phyloP scores from a whole-genome alignment of 768 basidiomycete genomes.

The Amanita pseudoporphyria region DNA sequence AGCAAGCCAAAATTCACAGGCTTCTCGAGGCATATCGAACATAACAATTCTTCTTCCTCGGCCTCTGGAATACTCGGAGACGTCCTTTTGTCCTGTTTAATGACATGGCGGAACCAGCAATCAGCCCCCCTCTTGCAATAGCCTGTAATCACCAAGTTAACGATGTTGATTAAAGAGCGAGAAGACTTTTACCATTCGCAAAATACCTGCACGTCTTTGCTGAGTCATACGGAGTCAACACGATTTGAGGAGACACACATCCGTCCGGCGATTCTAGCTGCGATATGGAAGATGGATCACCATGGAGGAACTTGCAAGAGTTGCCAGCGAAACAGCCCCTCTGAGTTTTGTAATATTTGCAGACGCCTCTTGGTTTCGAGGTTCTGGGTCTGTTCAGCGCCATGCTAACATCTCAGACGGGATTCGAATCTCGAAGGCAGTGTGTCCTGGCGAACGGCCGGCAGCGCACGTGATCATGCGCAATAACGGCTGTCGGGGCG shows the following conservation, averaged over 20 bases:
- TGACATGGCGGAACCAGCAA: slow-evolving; percentile 69
- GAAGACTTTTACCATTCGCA: slow-evolving; percentile 32
- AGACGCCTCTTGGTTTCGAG: slow-evolving; percentile 62
- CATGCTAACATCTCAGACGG: neutral
- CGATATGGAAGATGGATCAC: slow-evolving; percentile 22
- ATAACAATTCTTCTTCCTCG: slow-evolving; percentile 39
- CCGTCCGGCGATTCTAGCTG: slow-evolving; percentile 17
- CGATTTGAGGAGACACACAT: slow-evolving; percentile 12
- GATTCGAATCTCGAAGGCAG: no score
- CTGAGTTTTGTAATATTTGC: slow-evolving; percentile 51
- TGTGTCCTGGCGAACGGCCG: neutral
- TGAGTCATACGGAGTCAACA: slow-evolving; percentile 61
- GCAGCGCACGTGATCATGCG: neutral
- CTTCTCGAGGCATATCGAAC: slow-evolving; percentile 70
- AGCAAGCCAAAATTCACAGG: slow-evolving; percentile 63
- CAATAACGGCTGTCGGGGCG: neutral
- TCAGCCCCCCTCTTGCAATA: slow-evolving; percentile 59
- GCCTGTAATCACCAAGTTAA: slow-evolving; percentile 28
- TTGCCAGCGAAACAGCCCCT: slow-evolving; percentile 65
- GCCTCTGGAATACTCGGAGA: slow-evolving; percentile 12
- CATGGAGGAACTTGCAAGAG: slow-evolving; percentile 73
- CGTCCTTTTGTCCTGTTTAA: slow-evolving; percentile 13
- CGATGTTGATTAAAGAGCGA: neutral
- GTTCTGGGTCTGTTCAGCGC: slow-evolving; percentile 42
- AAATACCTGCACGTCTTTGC: slow-evolving; percentile 62